Percentiles rank a stretch among this genome's conserved stretches.
Conservation (phyloP, 1,284 basidiomycete species). For the Rhodotorula sp. region DNA sequence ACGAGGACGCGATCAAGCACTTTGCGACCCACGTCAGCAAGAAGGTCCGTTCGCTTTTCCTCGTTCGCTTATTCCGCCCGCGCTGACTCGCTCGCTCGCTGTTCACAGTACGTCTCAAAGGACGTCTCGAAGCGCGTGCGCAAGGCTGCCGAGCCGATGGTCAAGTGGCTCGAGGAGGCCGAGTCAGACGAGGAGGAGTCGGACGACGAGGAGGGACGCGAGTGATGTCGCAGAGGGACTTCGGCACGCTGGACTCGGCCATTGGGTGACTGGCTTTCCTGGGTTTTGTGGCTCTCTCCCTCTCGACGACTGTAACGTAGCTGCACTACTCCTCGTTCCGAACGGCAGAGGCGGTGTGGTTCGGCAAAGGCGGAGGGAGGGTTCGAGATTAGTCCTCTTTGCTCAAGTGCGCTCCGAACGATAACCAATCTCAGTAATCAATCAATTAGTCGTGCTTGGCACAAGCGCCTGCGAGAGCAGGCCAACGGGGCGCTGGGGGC, state of each 20-base stretch:
- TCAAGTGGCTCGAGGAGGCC: conserved; percentile 57
- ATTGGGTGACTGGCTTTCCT: too few relatives aligned
- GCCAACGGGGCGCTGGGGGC: too few relatives aligned
- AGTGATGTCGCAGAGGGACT: too few relatives aligned
- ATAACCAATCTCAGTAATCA: too few relatives aligned
- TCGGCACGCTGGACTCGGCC: too few relatives aligned
- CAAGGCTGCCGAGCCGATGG: conserved; percentile 91
- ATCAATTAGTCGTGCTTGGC: too few relatives aligned
- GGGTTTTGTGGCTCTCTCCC: background rate
- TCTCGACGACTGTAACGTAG: background rate
- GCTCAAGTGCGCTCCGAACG: too few relatives aligned
- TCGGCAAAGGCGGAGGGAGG: too few relatives aligned
- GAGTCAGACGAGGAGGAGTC: conserved; percentile 45
- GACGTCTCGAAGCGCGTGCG: conserved; percentile 93
- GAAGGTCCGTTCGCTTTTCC: background rate
- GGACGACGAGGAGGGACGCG: conserved; percentile 21
- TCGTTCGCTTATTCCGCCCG: conserved; percentile 55
- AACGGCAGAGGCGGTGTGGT: too few relatives aligned
- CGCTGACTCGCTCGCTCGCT: conserved; percentile 65
- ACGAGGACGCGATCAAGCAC: conserved; percentile 83
- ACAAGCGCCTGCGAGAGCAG: too few relatives aligned
- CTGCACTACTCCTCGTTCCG: too few relatives aligned
- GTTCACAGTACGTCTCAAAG: conserved; percentile 82
- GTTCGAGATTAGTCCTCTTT: too few relatives aligned
- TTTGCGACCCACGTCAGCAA: conserved; percentile 82